Conservation (phyloP, 2,329 filamentous ascomycete species). For the Beauveria bassiana region DNA sequence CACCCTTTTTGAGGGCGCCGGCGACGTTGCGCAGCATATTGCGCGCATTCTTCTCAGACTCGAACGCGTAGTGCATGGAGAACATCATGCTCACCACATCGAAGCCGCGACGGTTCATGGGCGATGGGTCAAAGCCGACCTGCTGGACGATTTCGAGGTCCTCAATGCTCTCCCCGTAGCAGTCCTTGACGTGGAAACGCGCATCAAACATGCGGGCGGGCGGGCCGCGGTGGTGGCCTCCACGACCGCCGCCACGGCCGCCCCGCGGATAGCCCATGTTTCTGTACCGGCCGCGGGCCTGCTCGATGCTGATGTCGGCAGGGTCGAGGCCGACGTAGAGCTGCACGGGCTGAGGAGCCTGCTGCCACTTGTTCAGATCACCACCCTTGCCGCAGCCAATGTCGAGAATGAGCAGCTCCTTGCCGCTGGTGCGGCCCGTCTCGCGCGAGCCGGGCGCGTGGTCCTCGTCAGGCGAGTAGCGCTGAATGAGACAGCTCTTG, state of each 20-base stretch:
- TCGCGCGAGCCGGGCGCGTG: conserved; percentile 55
- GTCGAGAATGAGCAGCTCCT: conserved; percentile 75
- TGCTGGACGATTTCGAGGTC: conserved; percentile 75
- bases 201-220: conserved; percentile 64
- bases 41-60: conserved; percentile 80
- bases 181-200: conserved; percentile 86
- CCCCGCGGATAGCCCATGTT: conserved; percentile 58
- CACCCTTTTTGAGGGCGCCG: conserved; percentile 83
- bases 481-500: conserved; percentile 95
- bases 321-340: conserved; percentile 93
- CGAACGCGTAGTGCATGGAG: conserved; percentile 97
- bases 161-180: conserved; percentile 76
- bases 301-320: conserved; percentile 83
- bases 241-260: conserved; percentile 45
- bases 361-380: conserved; percentile 92
- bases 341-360: conserved; percentile 81
- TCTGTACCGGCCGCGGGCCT: conserved; percentile 77
- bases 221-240: conserved; percentile 31
- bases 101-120: conserved; percentile 72
- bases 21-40: conserved; percentile 93
- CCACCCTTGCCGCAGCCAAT: conserved; percentile 96
- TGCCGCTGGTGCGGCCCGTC: conserved; percentile 40
- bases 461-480: conserved; percentile 79
- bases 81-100: conserved; percentile 99
- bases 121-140: conserved; percentile 76